Evolutionary conservation across 2,329 filamentous ascomycete species (phyloP), one percentile per base, ranked within the genome.

Genomic region (Colletotrichum incanum): DNA sequence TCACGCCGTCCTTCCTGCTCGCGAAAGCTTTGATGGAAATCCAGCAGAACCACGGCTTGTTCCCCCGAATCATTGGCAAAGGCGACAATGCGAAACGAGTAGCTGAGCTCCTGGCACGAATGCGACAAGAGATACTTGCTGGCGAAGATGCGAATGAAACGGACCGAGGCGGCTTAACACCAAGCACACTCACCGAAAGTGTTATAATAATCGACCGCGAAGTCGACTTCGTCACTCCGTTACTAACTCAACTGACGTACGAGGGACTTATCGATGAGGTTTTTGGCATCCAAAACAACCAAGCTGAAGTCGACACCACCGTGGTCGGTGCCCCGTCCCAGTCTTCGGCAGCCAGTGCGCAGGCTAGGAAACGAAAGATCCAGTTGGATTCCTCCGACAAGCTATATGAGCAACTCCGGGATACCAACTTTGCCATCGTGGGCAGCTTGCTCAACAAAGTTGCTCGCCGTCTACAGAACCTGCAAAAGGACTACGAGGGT

Each of bases 161-260:
- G 37, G 86, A 85, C 65, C 58, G 73, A 47, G 86, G 92, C 55
- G 93, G 93, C 8, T 86, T 97, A 34, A 92, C 94, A 14, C 96
- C 96, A 16, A 98, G 96, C 81, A 93, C 93, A 14, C 92, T 92
- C 8, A 93, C 95, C 59, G 96, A 99, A 81, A 97, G 93, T 78
- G 86, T 98, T 72, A 95, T 99, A 77, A 93, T 99, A 73, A 95
- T 99, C 67, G 96, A 99, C 81, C 93, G 96, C 61, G 95, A 98
- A 80, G 93, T 98, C 67, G 96, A 99, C 81, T 95, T 96, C 78
- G 94, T 96, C 20, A 98, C 96, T 1, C 93, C 93, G 0, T 87
- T 99, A 20, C 91, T 99, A 65, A 98, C 96, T 0, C 96, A 99
- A 80, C 86, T 99, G 73, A 99, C 96, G 1, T 99, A 99, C 78